Conservation (phyloP, 2,329 filamentous ascomycete species). For the Diaporthe destruens region DNA sequence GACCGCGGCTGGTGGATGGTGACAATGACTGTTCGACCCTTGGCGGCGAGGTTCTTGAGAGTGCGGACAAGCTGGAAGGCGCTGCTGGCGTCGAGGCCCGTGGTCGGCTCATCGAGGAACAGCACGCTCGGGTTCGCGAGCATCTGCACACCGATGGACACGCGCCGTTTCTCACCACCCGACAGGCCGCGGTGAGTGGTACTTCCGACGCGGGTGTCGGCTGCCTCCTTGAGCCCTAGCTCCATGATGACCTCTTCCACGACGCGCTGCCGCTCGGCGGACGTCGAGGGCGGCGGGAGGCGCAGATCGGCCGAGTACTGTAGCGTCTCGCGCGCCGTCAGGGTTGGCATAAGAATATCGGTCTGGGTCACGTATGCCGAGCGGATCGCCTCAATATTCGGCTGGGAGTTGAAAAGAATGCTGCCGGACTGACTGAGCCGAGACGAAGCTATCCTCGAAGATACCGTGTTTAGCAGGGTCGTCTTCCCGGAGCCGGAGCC, state of each 20-base stretch:
- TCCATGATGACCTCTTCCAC: slow-evolving; percentile 84
- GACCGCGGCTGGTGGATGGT: slow-evolving; percentile 84
- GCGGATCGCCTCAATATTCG: slow-evolving; percentile 66
- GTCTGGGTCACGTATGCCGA: slow-evolving; percentile 79
- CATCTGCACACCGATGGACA: slow-evolving; percentile 82
- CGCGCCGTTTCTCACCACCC: slow-evolving; percentile 81
- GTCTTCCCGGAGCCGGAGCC: slow-evolving; percentile 82
- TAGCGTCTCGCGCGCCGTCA: slow-evolving; percentile 82
- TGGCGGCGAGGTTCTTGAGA: slow-evolving; percentile 74
- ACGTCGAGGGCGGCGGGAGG: slow-evolving; percentile 71
- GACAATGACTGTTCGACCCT: slow-evolving; percentile 78
- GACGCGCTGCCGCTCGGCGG: slow-evolving; percentile 69
- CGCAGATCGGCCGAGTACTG: slow-evolving; percentile 79
- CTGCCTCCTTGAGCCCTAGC: slow-evolving; percentile 81
- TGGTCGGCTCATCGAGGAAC: slow-evolving; percentile 85
- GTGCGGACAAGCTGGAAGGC: slow-evolving; percentile 80
- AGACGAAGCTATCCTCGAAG: slow-evolving; percentile 73
- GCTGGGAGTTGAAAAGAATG: slow-evolving; percentile 71
- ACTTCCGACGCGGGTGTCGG: slow-evolving; percentile 79
- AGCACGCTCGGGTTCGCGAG: slow-evolving; percentile 83
- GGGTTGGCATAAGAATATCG: slow-evolving; percentile 77
- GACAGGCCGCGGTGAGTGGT: slow-evolving; percentile 80
- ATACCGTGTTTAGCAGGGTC: slow-evolving; percentile 77
- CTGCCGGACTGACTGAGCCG: slow-evolving; percentile 65
- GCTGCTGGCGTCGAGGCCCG: slow-evolving; percentile 81